Evolutionary conservation across 495 filamentous ascomycete species (phyloP), one percentile per base, ranked within the genome.

Genomic region (Tuber indicum): DNA sequence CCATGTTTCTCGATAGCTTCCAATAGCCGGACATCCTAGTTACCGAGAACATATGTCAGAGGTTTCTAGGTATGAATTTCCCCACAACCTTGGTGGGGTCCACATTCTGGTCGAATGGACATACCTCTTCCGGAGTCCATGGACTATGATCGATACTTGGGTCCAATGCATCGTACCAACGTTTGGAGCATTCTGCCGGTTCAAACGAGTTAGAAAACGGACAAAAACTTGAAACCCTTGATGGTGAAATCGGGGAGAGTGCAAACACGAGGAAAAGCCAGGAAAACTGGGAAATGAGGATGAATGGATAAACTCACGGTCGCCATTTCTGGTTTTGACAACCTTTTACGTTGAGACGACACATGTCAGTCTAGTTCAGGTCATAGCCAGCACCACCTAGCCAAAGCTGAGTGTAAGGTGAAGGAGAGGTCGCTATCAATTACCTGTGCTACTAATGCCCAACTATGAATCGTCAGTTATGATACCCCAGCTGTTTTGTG

Each of bases 81-180:
- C 16, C 62, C 49, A 21, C 47, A n/a, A 1, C n/a, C 19, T 70
- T 58, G 71, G 41, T n/a, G 58, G 45, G 46, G 43, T 21, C 75
- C 36, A 58, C 44, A n/a, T 71, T 71, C 41, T 39, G 44, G 71
- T n/a, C 72, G n/a, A 66, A 16, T 72, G 58, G 19, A 69, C 84
- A 74, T 81, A 86, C 85, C 80, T 86, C 85, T 44, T 79, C 78
- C 44, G 80, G 78, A 12, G 83, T 82, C 85, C 85, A 86, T 49
- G 82, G 79, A n/a, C 84, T 84, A 12, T 84, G 85, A 47, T 86
- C 85, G 21, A 86, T 80, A 72, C 83, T 84, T 32, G 85, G 85
- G 74, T 86, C 83, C 32, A 86, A 78, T 14, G 84, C 84, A 71
- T 85, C 84, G 26, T 86, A 83, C 85, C 85, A 86, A 8, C 85